Percentiles rank a stretch among this genome's conserved stretches.
Conservation (phyloP, 495 filamentous ascomycete species). For the Delitschia confertaspora region DNA sequence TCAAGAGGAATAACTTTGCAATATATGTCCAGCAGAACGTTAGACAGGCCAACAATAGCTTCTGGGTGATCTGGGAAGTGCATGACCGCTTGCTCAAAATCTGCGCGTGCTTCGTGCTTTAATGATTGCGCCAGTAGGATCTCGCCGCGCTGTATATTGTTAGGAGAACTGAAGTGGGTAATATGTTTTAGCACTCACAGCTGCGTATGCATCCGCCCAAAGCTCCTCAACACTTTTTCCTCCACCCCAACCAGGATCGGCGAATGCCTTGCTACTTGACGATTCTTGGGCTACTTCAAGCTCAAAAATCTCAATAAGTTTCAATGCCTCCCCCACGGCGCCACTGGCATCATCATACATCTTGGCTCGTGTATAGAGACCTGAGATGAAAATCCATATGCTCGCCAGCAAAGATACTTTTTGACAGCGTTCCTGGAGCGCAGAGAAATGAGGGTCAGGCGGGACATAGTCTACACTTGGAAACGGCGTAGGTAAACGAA, state of each 20-base stretch:
- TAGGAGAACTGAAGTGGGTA: constrained; percentile 21
- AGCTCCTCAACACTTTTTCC: constrained; percentile 69
- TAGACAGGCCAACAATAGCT: constrained; percentile 74
- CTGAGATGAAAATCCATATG: constrained; percentile 82
- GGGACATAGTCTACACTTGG: constrained; percentile 24
- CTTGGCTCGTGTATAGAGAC: constrained; percentile 73
- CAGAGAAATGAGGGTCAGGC: constrained; percentile 27
- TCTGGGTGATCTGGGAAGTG: constrained; percentile 65
- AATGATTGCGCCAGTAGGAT: constrained; percentile 52
- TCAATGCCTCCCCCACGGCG: constrained; percentile 72
- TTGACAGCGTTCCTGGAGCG: constrained; percentile 31
- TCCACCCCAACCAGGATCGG: constrained; percentile 61
- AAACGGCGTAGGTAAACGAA: constrained; percentile 40
- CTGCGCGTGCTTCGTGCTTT: constrained; percentile 56
- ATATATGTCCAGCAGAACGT: constrained; percentile 81
- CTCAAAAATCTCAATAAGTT: constrained; percentile 51
- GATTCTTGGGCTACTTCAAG: constrained; percentile 44
- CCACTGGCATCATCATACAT: constrained; percentile 68
- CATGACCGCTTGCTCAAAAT: constrained; percentile 72
- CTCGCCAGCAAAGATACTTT: constrained; percentile 50
- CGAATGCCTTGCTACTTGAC: constrained; percentile 41
- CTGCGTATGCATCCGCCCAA: constrained; percentile 68
- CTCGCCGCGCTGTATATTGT: constrained; percentile 52
- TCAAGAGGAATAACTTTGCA: constrained; percentile 48
- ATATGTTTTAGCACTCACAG: constrained; percentile 42